A percentile compares a stretch with the other conserved stretches of the same genome.
Evolutionary conservation across 345 rosid genomes (phyloP).

Genomic region (Arabidopsis arenosa): DNA sequence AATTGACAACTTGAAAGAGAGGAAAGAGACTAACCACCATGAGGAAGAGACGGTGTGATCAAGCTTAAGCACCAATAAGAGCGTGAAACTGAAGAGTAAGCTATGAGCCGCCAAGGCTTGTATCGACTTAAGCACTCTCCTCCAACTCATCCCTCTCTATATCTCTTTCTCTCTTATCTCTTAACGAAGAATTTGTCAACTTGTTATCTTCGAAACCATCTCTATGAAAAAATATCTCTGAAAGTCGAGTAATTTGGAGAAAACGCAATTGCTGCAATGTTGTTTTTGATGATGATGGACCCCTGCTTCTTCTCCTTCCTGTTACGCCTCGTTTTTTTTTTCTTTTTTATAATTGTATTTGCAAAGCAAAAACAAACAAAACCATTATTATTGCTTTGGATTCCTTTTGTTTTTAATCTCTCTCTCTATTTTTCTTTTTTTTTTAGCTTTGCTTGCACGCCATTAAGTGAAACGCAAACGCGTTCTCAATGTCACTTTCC

Average conservation of each 20-base stretch:
- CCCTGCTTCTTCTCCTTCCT: constrained; percentile 36
- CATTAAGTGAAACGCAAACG: constrained; percentile 39
- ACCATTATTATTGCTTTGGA: constrained; percentile 28
- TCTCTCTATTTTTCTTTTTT: neutral
- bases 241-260: constrained; percentile 22
- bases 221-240: neutral
- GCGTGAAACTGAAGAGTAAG: constrained; percentile 74
- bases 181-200: neutral
- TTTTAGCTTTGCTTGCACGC: constrained; percentile 45
- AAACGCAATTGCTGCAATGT: constrained; percentile 20
- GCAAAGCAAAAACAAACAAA: constrained; percentile 30
- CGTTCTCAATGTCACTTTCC: constrained; percentile 28
- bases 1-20: neutral
- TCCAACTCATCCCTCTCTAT: constrained; percentile 64
- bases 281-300: constrained; percentile 10
- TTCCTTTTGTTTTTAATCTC: constrained; percentile 9
- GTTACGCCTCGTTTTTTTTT: neutral
- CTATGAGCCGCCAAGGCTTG: constrained; percentile 87
- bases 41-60: constrained; percentile 65
- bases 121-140: constrained; percentile 87
- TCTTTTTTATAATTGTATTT: neutral
- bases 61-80: constrained; percentile 75
- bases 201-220: constrained; percentile 19
- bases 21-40: constrained; percentile 73
- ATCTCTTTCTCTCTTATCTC: constrained; percentile 20